phyloP scores from a whole-genome alignment of 1,139 yeast genomes.

The Candida pseudoviswanathii region DNA sequence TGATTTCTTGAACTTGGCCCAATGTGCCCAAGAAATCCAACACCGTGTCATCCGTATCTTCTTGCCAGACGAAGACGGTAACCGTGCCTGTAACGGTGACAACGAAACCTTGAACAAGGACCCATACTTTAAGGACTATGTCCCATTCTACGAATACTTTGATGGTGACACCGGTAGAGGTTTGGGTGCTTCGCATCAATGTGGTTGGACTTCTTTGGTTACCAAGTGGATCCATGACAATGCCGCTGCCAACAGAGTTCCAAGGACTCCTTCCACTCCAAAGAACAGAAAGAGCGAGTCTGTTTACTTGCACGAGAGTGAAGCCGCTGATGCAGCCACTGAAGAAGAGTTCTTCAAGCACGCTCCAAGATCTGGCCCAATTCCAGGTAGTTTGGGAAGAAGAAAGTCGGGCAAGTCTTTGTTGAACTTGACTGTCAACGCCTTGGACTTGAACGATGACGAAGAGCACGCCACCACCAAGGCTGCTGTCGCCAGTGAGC shows the following conservation, averaged over 20 bases:
- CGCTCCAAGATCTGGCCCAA: slow-evolving; percentile 51
- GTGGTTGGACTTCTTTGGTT: slow-evolving; percentile 96
- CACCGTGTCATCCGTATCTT: slow-evolving; percentile 84
- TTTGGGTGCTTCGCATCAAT: slow-evolving; percentile 91
- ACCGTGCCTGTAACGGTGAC: slow-evolving; percentile 82
- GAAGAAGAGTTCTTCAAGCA: slow-evolving; percentile 38
- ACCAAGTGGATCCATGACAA: slow-evolving; percentile 94
- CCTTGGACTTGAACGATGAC: slow-evolving; percentile 67
- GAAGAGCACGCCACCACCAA: slow-evolving; percentile 37
- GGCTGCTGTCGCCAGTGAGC: slow-evolving; percentile 20
- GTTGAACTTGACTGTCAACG: slow-evolving; percentile 64
- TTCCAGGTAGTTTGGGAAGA: slow-evolving; percentile 58
- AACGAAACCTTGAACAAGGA: slow-evolving; percentile 65
- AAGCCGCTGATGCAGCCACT: slow-evolving; percentile 27
- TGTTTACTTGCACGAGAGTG: slow-evolving; percentile 25
- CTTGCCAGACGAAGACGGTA: slow-evolving; percentile 68
- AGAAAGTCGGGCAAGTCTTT: slow-evolving; percentile 74
- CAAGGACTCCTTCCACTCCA: slow-evolving; percentile 56
- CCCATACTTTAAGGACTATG: slow-evolving; percentile 72
- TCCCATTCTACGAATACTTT: slow-evolving; percentile 86
- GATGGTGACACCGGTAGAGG: slow-evolving; percentile 97
- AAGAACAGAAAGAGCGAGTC: slow-evolving; percentile 27
- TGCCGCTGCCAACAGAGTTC: slow-evolving; percentile 65
- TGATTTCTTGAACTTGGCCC: slow-evolving; percentile 76
- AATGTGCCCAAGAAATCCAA: slow-evolving; percentile 90